Conservation (phyloP, 2,329 filamentous ascomycete genomes). For the Cyphellophora attinorum region DNA sequence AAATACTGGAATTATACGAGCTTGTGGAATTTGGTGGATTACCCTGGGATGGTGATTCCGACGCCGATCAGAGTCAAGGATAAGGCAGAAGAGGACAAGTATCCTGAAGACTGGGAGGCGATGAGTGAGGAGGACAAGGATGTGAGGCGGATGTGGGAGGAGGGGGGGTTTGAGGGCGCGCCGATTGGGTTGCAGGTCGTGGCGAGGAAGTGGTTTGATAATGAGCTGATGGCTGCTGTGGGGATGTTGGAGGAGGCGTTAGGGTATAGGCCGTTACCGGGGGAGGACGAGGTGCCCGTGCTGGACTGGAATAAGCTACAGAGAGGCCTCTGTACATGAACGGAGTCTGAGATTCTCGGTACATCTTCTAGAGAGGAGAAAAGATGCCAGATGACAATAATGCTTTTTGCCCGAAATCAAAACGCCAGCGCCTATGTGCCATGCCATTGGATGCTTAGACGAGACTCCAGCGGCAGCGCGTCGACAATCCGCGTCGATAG, state of each 20-base stretch:
- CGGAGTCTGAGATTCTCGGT: no score
- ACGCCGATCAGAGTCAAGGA: slow-evolving; percentile 26
- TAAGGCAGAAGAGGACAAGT: slow-evolving; percentile 29
- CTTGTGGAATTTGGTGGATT: slow-evolving; percentile 52
- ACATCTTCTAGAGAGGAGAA: no score
- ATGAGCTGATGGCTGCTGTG: slow-evolving; percentile 29
- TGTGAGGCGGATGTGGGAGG: slow-evolving; percentile 33
- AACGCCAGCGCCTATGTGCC: no score
- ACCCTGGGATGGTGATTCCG: slow-evolving; percentile 48
- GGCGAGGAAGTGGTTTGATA: slow-evolving; percentile 44
- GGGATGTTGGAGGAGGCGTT: slow-evolving; percentile 9
- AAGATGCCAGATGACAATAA: no score
- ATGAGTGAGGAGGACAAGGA: slow-evolving; percentile 31
- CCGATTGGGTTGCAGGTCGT: slow-evolving; percentile 47
- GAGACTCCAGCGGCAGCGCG: no score
- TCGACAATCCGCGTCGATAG: no score
- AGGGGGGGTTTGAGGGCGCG: slow-evolving; percentile 38
- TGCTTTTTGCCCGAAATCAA: no score
- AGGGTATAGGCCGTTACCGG: no score
- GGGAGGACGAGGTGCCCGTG: no score
- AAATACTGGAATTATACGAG: slow-evolving; percentile 56
- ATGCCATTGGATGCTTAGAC: no score
- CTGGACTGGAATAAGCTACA: no score
- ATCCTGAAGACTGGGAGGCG: slow-evolving; percentile 11
- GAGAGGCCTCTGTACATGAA: no score